These are phyloP conservation scores for Brettanomyces naardenensis DNA, from an alignment of 805 yeast genomes.

Conservation along the genomic window DNA sequence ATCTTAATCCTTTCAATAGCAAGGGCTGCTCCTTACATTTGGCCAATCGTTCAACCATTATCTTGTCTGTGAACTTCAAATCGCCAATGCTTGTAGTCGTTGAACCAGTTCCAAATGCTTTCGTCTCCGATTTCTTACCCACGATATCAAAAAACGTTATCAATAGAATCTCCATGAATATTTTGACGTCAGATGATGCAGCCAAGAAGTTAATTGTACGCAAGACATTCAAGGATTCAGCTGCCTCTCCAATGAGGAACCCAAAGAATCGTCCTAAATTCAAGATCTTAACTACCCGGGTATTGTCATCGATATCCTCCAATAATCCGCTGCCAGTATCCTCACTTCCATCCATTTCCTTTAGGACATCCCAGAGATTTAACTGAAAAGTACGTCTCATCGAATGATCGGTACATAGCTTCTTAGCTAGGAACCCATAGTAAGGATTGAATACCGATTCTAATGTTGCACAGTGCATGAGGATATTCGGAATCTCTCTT, in stretches of 20 bases:
- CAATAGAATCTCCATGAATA: constrained; percentile 69
- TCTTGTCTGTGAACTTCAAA: constrained; percentile 26
- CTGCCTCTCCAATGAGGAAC: constrained; percentile 60
- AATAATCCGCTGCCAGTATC: constrained; percentile 13
- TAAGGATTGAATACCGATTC: constrained; percentile 87
- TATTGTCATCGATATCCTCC: constrained; percentile 47
- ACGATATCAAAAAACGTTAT: constrained; percentile 58
- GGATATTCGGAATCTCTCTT: constrained; percentile 77
- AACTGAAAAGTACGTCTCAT: constrained; percentile 83
- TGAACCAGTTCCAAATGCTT: constrained; percentile 35
- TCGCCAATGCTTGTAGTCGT: constrained; percentile 21
- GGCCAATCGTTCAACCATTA: constrained; percentile 28
- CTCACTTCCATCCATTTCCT: constrained; percentile 53
- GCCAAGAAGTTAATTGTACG: constrained; percentile 69
- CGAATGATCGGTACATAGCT: constrained; percentile 66
- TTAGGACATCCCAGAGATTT: constrained; percentile 77
- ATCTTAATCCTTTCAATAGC: constrained; percentile 59
- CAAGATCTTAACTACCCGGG: constrained; percentile 49
- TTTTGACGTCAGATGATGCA: constrained; percentile 46
- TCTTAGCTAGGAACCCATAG: constrained; percentile 72
- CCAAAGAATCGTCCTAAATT: constrained; percentile 83
- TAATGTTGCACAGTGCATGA: constrained; percentile 77
- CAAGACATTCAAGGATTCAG: constrained; percentile 64
- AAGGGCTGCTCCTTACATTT: constrained; percentile 53
- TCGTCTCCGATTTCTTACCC: constrained; percentile 54